phyloP scores from a whole-genome alignment of 2,329 filamentous ascomycete genomes.

The Fusarium chuoi region DNA sequence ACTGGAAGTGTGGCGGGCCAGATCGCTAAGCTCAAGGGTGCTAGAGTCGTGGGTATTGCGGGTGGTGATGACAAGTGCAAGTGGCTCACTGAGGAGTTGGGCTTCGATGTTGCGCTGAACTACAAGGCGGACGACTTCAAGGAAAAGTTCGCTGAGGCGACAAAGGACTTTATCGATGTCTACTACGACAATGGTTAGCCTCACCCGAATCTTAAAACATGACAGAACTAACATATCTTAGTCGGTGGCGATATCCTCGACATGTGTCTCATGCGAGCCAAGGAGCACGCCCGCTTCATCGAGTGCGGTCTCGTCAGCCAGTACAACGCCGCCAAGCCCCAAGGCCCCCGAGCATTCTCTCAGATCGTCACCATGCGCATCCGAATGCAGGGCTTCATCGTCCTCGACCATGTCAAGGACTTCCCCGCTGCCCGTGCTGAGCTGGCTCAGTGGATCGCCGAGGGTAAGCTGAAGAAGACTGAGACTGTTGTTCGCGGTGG shows the following conservation, averaged over 20 bases:
- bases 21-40: slow-evolving; percentile 78
- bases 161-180: slow-evolving; percentile 70
- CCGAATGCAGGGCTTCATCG: slow-evolving; percentile 77
- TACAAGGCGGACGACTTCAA: slow-evolving; percentile 74
- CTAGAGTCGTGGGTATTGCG: slow-evolving; percentile 70
- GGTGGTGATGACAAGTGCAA: slow-evolving; percentile 74
- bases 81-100: slow-evolving; percentile 72
- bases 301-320: slow-evolving; percentile 78
- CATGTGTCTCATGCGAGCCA: slow-evolving; percentile 70
- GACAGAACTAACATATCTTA: slow-evolving; percentile 16
- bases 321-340: slow-evolving; percentile 69
- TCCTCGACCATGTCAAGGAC: slow-evolving; percentile 73
- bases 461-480: slow-evolving; percentile 78
- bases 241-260: slow-evolving; percentile 78
- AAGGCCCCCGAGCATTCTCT: slow-evolving; percentile 66
- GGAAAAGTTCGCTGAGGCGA: slow-evolving; percentile 68
- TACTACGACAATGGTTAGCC: slow-evolving; percentile 73
- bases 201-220: accelerated
- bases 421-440: slow-evolving; percentile 69
- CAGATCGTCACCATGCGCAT: slow-evolving; percentile 67
- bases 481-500: slow-evolving; percentile 79
- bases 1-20: slow-evolving; percentile 82
- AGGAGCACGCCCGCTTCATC: slow-evolving; percentile 72
- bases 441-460: slow-evolving; percentile 73
- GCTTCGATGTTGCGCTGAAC: slow-evolving; percentile 74